Percentiles rank a stretch among this genome's conserved stretches.
Conservation (phyloP, 2,329 filamentous ascomycete genomes). For the Spiromastix sp. region DNA sequence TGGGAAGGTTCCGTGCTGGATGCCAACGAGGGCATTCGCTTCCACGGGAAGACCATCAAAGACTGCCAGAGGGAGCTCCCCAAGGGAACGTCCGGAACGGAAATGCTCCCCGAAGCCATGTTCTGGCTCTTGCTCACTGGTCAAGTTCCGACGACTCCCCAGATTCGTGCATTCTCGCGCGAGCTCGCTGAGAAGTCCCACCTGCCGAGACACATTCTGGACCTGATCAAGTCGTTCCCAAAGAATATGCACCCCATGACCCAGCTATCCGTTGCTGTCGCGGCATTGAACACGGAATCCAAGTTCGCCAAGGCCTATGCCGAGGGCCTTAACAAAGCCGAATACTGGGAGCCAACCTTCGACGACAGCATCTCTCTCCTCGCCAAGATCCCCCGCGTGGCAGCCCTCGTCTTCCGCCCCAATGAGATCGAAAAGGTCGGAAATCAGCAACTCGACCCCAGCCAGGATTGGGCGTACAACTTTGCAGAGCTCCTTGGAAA, state of each 20-base stretch:
- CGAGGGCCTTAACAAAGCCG: conserved; percentile 80
- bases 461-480: conserved; percentile 98
- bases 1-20: conserved; percentile 98
- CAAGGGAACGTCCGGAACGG: conserved; percentile 73
- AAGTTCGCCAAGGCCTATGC: conserved; percentile 91
- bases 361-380: conserved; percentile 90
- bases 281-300: conserved; percentile 89
- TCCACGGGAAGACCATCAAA: conserved; percentile 96
- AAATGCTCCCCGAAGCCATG: conserved; percentile 99
- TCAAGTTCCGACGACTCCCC: conserved; percentile 70
- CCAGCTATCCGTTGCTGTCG: conserved; percentile 89
- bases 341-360: conserved; percentile 98
- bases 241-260: conserved; percentile 94
- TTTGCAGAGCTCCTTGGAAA: conserved; percentile 92
- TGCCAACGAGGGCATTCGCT: conserved; percentile 92
- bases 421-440: conserved; percentile 62
- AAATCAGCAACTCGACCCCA: conserved; percentile 63
- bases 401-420: conserved; percentile 95
- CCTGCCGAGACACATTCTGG: conserved; percentile 71
- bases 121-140: conserved; percentile 98
- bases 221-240: conserved; percentile 85
- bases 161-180: conserved; percentile 72
- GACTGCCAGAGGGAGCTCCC: conserved; percentile 91
- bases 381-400: conserved; percentile 92
- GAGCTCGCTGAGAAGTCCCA: conserved; percentile 79